A percentile compares a stretch with the other conserved stretches of the same genome.
Evolutionary conservation across 768 basidiomycete genomes (phyloP).

Genomic region (Lanmaoa pseudosensibilis): DNA sequence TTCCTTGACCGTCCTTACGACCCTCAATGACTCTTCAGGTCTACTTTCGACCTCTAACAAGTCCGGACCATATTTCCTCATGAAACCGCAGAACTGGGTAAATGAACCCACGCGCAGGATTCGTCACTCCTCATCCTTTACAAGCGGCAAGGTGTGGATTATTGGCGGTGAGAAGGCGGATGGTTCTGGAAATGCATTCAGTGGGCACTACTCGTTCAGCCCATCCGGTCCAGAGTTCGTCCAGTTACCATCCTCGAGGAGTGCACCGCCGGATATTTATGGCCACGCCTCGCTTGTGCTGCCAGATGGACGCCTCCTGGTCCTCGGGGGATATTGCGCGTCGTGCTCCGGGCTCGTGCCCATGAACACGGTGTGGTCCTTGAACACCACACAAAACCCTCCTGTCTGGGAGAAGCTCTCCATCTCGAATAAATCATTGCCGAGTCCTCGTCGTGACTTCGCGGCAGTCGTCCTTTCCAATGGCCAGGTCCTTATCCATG

Average conservation of each 20-base stretch:
- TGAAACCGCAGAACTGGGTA: constrained; percentile 54
- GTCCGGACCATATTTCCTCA: constrained; percentile 44
- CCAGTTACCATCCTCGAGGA: constrained; percentile 46
- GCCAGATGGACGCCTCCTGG: constrained; percentile 63
- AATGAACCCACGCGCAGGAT: constrained; percentile 72
- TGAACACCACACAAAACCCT: constrained; percentile 54
- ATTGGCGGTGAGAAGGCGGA: constrained; percentile 84
- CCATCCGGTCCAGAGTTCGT: constrained; percentile 52
- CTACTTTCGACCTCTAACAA: constrained; percentile 47
- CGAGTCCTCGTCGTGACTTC: constrained; percentile 63
- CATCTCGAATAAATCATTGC: constrained; percentile 44
- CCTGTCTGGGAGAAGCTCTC: constrained; percentile 51
- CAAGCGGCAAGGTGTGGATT: constrained; percentile 59
- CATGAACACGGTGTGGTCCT: constrained; percentile 58
- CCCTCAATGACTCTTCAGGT: constrained; percentile 60
- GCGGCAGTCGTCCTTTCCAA: constrained; percentile 50
- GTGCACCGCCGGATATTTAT: constrained; percentile 65
- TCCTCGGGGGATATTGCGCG: constrained; percentile 70
- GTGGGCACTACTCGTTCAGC: constrained; percentile 65
- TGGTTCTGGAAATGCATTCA: constrained; percentile 63
- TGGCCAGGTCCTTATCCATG: constrained; percentile 70
- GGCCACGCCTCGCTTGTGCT: constrained; percentile 76
- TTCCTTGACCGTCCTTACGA: constrained; percentile 50
- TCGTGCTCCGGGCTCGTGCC: constrained; percentile 50
- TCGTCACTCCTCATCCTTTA: constrained; percentile 63